Evolutionary conservation across 2,329 filamentous ascomycete species (phyloP).

Genomic region (Gliomastix tumulicola): DNA sequence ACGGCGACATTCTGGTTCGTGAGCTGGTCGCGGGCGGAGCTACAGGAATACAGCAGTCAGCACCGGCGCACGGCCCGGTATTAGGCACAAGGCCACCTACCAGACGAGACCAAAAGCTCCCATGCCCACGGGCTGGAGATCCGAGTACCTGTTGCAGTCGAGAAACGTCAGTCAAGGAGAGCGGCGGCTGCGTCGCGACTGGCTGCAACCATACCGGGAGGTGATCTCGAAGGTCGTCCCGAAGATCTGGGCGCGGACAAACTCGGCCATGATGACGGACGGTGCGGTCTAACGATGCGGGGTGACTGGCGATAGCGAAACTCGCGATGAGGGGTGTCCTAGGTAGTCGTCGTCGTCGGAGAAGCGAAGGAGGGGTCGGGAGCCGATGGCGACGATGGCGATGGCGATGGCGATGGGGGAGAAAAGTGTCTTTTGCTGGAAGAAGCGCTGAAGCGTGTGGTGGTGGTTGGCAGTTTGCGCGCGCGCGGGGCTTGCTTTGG

Average conservation of each 20-base stretch:
- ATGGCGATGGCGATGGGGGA: too few species aligned
- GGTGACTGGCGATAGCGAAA: too few species aligned
- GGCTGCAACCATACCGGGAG: conserved; percentile 90
- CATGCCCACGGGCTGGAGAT: conserved; percentile 98
- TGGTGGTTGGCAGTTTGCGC: too few species aligned
- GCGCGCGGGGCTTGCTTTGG: too few species aligned
- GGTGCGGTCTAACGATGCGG: too few species aligned
- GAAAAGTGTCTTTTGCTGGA: too few species aligned
- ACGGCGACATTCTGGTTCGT: conserved; percentile 94
- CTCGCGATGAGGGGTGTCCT: too few species aligned
- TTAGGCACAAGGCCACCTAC: conserved; percentile 45
- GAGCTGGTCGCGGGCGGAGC: conserved; percentile 95
- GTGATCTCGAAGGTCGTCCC: conserved; percentile 99
- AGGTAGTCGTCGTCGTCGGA: not conserved
- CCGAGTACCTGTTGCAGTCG: conserved; percentile 76
- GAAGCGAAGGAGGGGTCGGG: not conserved
- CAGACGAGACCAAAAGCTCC: conserved; percentile 97
- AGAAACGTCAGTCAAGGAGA: too few species aligned
- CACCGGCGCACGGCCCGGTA: not conserved
- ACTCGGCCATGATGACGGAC: conserved; percentile 79
- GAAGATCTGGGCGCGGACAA: conserved; percentile 98
- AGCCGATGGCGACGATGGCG: too few species aligned
- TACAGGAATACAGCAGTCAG: conserved; percentile 27
- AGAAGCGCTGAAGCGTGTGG: too few species aligned
- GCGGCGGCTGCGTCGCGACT: too few species aligned